phyloP scores from a whole-genome alignment of 208 protist species.

The Leishmania martiniquensis region DNA sequence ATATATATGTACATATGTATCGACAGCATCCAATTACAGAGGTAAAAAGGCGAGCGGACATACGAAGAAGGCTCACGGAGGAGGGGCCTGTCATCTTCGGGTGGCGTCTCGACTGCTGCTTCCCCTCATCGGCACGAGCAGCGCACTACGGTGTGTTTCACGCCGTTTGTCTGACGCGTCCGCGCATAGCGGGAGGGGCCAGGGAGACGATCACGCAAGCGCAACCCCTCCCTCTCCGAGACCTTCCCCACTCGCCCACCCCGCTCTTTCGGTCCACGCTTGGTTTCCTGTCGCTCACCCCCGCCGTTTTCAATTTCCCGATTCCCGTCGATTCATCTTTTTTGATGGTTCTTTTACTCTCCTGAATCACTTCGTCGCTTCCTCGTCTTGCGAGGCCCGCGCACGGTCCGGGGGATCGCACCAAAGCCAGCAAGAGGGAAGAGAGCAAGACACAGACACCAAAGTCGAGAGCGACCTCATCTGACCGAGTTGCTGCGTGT shows the following conservation, averaged over 20 bases:
- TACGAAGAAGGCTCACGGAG: background rate
- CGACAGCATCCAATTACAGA: background rate
- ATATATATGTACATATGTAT: too few species aligned
- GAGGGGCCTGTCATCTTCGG: background rate
- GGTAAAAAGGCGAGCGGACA: too few species aligned
- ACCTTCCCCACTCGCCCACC: too few species aligned
- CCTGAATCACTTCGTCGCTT: background rate
- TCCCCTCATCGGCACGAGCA: background rate
- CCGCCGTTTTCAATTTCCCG: background rate
- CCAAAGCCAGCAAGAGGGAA: background rate
- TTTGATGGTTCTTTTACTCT: background rate
- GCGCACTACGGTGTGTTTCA: background rate
- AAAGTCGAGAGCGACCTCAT: background rate
- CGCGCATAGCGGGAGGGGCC: background rate
- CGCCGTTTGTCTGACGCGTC: background rate
- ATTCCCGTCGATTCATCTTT: background rate
- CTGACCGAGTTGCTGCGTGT: background rate
- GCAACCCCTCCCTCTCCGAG: background rate
- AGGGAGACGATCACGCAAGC: background rate
- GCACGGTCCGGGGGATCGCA: background rate
- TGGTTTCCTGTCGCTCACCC: too few species aligned
- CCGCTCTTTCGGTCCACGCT: constrained; percentile 5
- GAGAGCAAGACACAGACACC: background rate
- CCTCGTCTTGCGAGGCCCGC: background rate
- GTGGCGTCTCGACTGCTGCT: background rate